Base-by-base conservation (phyloP, 805 yeast species). In the Wickerhamiella hasegawae region DNA sequence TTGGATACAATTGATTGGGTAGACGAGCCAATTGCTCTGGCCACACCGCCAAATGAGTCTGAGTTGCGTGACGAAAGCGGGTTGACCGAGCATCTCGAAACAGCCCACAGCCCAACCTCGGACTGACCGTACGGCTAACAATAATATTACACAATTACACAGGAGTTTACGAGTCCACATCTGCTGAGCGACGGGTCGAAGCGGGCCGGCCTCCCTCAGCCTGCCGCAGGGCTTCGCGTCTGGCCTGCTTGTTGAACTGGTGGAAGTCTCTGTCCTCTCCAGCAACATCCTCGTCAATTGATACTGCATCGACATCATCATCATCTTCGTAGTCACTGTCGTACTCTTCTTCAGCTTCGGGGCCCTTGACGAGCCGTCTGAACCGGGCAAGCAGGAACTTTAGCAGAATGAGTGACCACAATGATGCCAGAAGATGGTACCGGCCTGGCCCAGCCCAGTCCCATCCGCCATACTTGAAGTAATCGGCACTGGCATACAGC, bases 211-310 rank as follows among this genome's bases (percentile, higher is more conserved):
- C n/a, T n/a, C n/a, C n/a, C n/a, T n/a, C 33, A 5, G 33, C 37
- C 11, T 34, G 22, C 23, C 26, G 11, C 5, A 46, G 35, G 21
- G 40, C 45, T n/a, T 36, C 37, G 4, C 51, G 30, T 4, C 51
- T 41, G 5, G 49, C 51, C 18, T 31, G 42, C 22, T 44, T 44
- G 28, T 37, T 45, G 42, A 47, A 47, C 4, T 45, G 31, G 15
- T 45, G 43, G 31, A 42, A 47, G 32, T 47, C 51, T 17, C 42
- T 37, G 30, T 44, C 44, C 20, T 47, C 51, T 16, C 40, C 45
- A 4, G 44, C 40, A 5, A 47, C 29, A 20, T 39, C 39, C 18
- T 47, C 51, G 25, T 44, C 48, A 11, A 45, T 31, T 1, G 49
- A 45, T 8, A 47, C 36, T n/a, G 40, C 30, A 22, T 46, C 49